Percentiles rank a stretch among this genome's conserved stretches.
Conservation (phyloP, 176 grass and related monocot genomes). For the Coix lacrymajobi region DNA sequence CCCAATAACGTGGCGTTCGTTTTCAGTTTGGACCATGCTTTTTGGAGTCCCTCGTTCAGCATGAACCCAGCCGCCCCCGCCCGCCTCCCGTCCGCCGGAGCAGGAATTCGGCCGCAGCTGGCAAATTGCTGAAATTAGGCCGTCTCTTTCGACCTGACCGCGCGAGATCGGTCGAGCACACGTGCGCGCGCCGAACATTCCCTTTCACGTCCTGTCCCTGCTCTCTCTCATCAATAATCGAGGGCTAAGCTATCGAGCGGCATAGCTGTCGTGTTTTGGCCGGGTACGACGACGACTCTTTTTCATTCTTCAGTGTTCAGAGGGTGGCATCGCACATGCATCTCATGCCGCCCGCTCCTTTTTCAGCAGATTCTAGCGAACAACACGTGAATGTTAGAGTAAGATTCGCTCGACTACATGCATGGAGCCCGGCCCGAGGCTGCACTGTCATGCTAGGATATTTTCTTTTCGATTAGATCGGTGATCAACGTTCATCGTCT, state of each 20-base stretch:
- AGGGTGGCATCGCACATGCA: not conserved
- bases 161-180: slow-evolving; percentile 6
- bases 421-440: not conserved
- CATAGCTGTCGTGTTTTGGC: slow-evolving; percentile 1
- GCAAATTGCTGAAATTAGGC: not conserved
- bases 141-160: slow-evolving; percentile 26
- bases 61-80: not conserved
- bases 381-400: not conserved
- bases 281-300: not conserved
- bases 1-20: not conserved
- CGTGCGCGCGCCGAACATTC: slow-evolving; percentile 19
- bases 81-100: too few relatives aligned
- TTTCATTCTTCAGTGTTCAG: not conserved
- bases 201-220: slow-evolving; percentile 31
- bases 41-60: not conserved
- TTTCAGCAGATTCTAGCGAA: not conserved
- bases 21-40: slow-evolving; percentile 23
- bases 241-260: not conserved
- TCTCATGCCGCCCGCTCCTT: not conserved
- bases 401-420: not conserved
- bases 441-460: not conserved
- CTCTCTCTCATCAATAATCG: slow-evolving; percentile 5
- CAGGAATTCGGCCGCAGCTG: not conserved
- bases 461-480: not conserved
- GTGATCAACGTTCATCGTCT: too few relatives aligned